Evolutionary conservation across 495 filamentous ascomycete species (phyloP), one percentile per base, ranked within the genome.

Genomic region (Annulohypoxylon stygium): DNA sequence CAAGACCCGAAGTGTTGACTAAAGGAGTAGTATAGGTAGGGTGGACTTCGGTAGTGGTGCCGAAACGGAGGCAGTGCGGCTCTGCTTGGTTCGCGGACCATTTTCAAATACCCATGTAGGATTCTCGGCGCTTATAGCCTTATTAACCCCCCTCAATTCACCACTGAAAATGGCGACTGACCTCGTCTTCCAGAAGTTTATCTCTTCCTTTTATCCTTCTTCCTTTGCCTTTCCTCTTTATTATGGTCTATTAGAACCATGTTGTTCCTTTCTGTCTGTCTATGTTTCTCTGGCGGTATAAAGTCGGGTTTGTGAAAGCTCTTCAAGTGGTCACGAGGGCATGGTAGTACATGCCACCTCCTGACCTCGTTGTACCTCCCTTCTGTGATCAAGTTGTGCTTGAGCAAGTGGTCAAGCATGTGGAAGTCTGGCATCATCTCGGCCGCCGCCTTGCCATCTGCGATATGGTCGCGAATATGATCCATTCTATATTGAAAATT

Each of bases 401-500:
- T 11, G 16, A 50, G 26, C 62, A 85, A 51, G 74, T 85, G 82
- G 1, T 75, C 23, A 18, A 78, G 18, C 41, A 85, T 59, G 12
- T 65, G 61, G 54, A 82, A 82, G 55, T 88, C 86, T 0, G 83
- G 83, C 2, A 83, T 81, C 64, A 79, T 79, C 23, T 79, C 7
- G 3, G 68, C 6, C 20, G 20, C 55, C 12, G 60, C 66, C 26
- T 30, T 51, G 10, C 71, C 73, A 3, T 77, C 55, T 5, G 64
- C 20, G 58, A 84, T 78, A 59, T 88, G 85, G 0, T 25, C 33
- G 2, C 66, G 73, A 43, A 87, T 83, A 66, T 88, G 86, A 7
- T 62, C 7, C 85, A 88, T 84, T 37, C 85, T 80, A 1, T 62
- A 3, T 0, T 69, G 18, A n/a, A 85, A 85, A 33, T 76, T 82